These are phyloP conservation scores for Fusarium sp. DNA, from an alignment of 2,329 filamentous ascomycete species.

Conservation along the genomic window DNA sequence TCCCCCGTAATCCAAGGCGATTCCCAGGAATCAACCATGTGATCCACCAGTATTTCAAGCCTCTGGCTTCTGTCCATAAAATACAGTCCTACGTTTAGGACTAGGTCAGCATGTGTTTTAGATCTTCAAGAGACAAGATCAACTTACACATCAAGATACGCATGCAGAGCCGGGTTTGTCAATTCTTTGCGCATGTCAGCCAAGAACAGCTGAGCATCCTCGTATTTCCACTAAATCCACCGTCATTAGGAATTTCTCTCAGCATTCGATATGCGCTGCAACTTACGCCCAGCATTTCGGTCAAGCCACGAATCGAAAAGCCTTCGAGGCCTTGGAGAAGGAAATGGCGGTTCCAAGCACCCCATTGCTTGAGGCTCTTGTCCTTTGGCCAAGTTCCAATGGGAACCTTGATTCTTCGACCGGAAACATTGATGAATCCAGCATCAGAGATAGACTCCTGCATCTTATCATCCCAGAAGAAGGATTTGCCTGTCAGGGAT, in stretches of 20 bases:
- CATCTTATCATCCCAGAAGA: conserved; percentile 22
- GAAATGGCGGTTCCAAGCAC: conserved; percentile 37
- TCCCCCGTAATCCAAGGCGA: background rate
- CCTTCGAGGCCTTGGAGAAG: conserved; percentile 37
- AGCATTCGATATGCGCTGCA: too few relatives aligned
- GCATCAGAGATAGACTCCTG: conserved; percentile 25
- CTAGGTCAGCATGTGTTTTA: fast-evolving
- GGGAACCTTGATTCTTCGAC: conserved; percentile 30
- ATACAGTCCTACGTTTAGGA: background rate
- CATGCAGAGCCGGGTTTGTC: conserved; percentile 13
- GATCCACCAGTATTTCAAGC: fast-evolving
- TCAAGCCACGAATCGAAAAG: conserved; percentile 35
- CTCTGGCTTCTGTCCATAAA: background rate
- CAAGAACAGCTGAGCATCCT: conserved; percentile 28
- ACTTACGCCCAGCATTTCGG: conserved; percentile 29
- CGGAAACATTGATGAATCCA: conserved; percentile 29
- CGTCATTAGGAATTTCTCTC: background rate
- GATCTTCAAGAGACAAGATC: fast-evolving
- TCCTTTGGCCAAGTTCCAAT: conserved; percentile 45
- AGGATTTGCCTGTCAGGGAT: conserved; percentile 7
- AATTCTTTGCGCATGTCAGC: conserved; percentile 25
- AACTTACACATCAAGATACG: conserved; percentile 25
- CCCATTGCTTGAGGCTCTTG: conserved; percentile 39
- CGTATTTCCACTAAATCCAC: conserved; percentile 4
- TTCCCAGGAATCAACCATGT: fast-evolving